A percentile compares a stretch with the other conserved stretches of the same genome.
phyloP scores from a whole-genome alignment of 768 basidiomycete genomes.

The Serendipita sp. region DNA sequence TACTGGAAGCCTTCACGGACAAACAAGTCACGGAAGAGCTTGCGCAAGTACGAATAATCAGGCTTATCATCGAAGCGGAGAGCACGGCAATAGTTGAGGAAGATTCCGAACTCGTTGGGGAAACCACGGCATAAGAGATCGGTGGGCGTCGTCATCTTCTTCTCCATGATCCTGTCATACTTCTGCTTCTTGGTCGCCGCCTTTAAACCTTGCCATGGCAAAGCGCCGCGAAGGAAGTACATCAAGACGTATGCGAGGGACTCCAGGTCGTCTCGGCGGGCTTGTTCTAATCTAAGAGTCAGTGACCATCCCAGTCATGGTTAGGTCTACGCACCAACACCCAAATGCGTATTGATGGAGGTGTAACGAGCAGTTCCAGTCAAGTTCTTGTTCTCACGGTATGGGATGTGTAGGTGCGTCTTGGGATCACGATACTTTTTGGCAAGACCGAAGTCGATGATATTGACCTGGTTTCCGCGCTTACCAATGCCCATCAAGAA shows the following conservation, averaged over 20 bases:
- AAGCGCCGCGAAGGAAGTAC: slow-evolving; percentile 98
- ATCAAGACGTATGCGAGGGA: slow-evolving; percentile 97
- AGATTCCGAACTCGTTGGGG: slow-evolving; percentile 98
- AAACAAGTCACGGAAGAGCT: slow-evolving; percentile 96
- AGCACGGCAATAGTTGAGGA: slow-evolving; percentile 97
- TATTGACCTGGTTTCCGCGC: slow-evolving; percentile 97
- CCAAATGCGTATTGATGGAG: slow-evolving; percentile 96
- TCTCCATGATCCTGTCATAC: slow-evolving; percentile 99
- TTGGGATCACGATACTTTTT: slow-evolving; percentile 99
- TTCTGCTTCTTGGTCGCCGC: slow-evolving; percentile 99
- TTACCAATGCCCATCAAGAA: slow-evolving; percentile 99
- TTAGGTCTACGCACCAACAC: slow-evolving; percentile 33
- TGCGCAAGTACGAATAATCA: slow-evolving; percentile 98
- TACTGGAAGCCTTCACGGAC: slow-evolving; percentile 97
- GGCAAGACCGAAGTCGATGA: slow-evolving; percentile 90
- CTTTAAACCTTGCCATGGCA: slow-evolving; percentile 99
- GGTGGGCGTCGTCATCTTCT: slow-evolving; percentile 99
- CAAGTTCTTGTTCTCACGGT: slow-evolving; percentile 99
- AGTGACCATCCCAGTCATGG: background rate
- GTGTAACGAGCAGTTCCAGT: slow-evolving; percentile 99
- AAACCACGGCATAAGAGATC: slow-evolving; percentile 97
- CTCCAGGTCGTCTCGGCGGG: slow-evolving; percentile 93
- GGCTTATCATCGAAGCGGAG: slow-evolving; percentile 99
- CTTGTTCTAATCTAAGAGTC: slow-evolving; percentile 47
- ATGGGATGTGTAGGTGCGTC: slow-evolving; percentile 98